A percentile compares a stretch with the other conserved stretches of the same genome.
Conservation (phyloP, 2,329 filamentous ascomycete genomes). For the Ceratocystiopsis brevicomis region DNA sequence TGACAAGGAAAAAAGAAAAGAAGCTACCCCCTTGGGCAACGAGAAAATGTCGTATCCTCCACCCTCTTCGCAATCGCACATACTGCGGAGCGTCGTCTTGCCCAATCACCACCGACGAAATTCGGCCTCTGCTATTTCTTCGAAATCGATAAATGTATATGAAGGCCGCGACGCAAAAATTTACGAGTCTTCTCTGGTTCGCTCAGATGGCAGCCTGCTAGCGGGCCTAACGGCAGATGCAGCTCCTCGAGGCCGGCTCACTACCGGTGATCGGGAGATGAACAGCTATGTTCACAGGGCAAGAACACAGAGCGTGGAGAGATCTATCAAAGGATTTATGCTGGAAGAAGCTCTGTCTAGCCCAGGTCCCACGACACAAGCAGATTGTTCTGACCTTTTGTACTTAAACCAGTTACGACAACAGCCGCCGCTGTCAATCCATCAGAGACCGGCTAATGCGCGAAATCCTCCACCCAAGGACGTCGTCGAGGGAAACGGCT, state of each 20-base stretch:
- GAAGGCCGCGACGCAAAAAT: neutral
- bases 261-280: neutral
- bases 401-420: neutral
- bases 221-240: neutral
- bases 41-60: conserved; percentile 12
- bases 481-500: too few species aligned
- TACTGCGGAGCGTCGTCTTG: conserved; percentile 10
- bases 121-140: conserved; percentile 1
- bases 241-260: conserved; percentile 7
- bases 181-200: conserved; percentile 3
- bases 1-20: neutral
- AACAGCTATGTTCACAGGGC: conserved; percentile 12
- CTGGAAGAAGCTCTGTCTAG: conserved; percentile 9
- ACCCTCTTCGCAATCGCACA: conserved; percentile 15
- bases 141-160: neutral
- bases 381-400: neutral
- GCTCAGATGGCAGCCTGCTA: too few species aligned
- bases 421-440: neutral
- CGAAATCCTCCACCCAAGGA: too few species aligned
- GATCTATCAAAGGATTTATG: conserved; percentile 12
- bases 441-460: too few species aligned
- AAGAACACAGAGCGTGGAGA: conserved; percentile 14
- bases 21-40: neutral
- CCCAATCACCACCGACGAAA: conserved; percentile 8
- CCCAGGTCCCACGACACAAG: neutral